These are phyloP conservation scores for Lobosporangium transversale DNA, from an alignment of 192 early-diverging fungal species.

Conservation along the genomic window DNA sequence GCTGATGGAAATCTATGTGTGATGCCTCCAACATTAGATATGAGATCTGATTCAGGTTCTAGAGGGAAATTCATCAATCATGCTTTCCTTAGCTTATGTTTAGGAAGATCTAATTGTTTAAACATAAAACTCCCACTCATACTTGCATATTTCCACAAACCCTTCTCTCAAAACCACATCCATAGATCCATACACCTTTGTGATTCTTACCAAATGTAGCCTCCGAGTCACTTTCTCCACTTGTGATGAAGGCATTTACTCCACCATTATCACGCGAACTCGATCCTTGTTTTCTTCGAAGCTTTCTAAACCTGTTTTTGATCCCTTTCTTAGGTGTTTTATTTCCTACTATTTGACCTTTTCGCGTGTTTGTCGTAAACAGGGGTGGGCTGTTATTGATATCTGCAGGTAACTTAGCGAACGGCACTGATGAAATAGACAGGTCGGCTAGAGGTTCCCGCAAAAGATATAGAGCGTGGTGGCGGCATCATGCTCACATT, in stretches of 20 bases:
- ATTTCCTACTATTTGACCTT: constrained; percentile 16
- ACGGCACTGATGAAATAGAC: not conserved
- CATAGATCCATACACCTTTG: too few relatives aligned
- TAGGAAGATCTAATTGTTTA: too few relatives aligned
- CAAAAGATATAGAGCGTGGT: constrained; percentile 17
- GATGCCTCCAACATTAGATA: constrained; percentile 35
- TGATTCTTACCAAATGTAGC: constrained; percentile 31
- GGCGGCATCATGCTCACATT: constrained; percentile 5
- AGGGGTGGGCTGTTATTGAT: not conserved
- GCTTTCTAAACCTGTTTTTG: constrained; percentile 30
- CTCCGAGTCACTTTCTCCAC: constrained; percentile 49
- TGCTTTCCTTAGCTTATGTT: not conserved
- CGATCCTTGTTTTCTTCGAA: constrained; percentile 22
- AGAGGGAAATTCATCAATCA: not conserved
- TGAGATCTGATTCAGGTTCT: constrained; percentile 22
- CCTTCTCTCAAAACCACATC: too few relatives aligned
- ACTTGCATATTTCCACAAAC: too few relatives aligned
- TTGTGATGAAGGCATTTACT: constrained; percentile 30
- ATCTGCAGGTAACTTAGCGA: not conserved
- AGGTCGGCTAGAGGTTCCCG: not conserved
- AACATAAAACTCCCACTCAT: too few relatives aligned
- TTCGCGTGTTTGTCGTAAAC: not conserved
- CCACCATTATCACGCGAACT: constrained; percentile 8
- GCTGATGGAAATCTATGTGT: constrained; percentile 4
- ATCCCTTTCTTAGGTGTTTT: constrained; percentile 36